These are phyloP conservation scores for Crucihimalaya himalaica DNA, from an alignment of 345 rosid species.

Conservation along the genomic window DNA sequence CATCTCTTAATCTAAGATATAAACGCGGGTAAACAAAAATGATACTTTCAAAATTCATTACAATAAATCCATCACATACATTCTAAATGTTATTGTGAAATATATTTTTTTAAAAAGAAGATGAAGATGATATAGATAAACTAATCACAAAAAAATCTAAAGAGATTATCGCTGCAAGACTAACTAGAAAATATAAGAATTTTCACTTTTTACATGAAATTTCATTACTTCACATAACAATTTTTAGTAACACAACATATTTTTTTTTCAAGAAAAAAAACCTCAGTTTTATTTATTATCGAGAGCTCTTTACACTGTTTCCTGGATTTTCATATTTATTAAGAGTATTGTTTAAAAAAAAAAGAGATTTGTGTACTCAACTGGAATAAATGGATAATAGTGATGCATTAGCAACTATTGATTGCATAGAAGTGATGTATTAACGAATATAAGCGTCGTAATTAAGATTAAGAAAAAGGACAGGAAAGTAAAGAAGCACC, in stretches of 20 bases:
- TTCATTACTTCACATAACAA: not conserved
- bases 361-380: not conserved
- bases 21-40: no score
- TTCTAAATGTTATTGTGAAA: no score
- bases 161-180: not conserved
- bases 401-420: conserved; percentile 25
- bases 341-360: not conserved
- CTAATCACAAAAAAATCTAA: no score
- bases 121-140: not conserved
- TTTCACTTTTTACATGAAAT: not conserved
- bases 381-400: conserved; percentile 11
- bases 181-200: not conserved
- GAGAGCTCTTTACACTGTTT: not conserved
- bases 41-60: no score
- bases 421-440: conserved; percentile 34
- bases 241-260: no score
- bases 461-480: conserved; percentile 10
- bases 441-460: conserved; percentile 30
- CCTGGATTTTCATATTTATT: not conserved
- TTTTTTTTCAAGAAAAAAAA: no score
- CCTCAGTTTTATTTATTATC: not conserved
- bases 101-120: no score
- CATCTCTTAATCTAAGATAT: not conserved
- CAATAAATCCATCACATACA: no score
- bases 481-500: conserved; percentile 34